Evolutionary conservation across 129 eudicot species (phyloP).

Genomic region (Flaveria ramosissima): DNA sequence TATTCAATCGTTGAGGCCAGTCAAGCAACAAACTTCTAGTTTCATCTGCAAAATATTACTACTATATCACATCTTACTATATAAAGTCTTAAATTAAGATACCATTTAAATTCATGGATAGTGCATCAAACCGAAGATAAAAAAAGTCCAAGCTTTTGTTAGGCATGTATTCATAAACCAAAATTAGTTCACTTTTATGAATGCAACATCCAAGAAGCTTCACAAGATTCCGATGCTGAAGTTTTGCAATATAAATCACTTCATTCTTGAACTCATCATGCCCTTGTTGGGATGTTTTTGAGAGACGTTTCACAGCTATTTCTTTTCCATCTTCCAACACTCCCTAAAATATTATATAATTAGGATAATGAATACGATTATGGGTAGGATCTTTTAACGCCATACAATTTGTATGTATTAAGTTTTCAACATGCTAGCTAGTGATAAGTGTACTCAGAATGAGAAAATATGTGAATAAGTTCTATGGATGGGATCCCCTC

Average conservation of each 20-base stretch:
- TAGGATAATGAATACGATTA: neutral
- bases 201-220: conserved; percentile 37
- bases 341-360: neutral
- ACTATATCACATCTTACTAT: neutral
- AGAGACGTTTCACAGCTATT: conserved; percentile 12
- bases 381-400: neutral
- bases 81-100: neutral
- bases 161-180: conserved; percentile 10
- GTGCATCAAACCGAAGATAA: neutral
- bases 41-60: neutral
- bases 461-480: no score
- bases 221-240: conserved; percentile 44
- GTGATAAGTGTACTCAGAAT: no score
- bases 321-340: conserved; percentile 1
- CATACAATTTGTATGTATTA: no score
- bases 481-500: no score
- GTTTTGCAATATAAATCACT: conserved; percentile 29
- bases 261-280: conserved; percentile 17
- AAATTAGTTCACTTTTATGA: conserved; percentile 8
- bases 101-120: neutral
- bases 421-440: no score
- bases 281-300: conserved; percentile 15
- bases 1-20: neutral
- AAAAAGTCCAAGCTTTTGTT: conserved; percentile 15
- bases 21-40: neutral